Conservation (phyloP, 805 yeast species). For the Huiozyma sinensis region DNA sequence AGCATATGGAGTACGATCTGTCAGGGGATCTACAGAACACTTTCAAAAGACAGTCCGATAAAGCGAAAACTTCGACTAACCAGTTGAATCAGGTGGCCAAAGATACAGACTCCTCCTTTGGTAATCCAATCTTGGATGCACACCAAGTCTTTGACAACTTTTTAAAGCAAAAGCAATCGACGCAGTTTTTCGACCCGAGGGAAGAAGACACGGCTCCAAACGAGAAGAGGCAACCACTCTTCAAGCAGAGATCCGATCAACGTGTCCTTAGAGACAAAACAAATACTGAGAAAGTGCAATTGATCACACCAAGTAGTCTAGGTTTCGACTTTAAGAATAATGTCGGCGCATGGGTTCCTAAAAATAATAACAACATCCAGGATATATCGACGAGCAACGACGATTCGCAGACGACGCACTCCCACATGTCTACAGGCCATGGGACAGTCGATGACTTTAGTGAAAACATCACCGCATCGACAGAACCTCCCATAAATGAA, state of each 20-base stretch:
- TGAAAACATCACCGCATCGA: no score
- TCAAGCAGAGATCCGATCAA: background rate
- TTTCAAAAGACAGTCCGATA: slow-evolving; percentile 5
- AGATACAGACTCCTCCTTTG: background rate
- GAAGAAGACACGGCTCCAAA: background rate
- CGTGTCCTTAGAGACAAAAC: background rate
- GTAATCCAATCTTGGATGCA: slow-evolving; percentile 24
- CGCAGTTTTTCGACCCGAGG: background rate
- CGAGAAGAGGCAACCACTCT: background rate
- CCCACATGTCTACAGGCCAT: no score
- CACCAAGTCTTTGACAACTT: slow-evolving; percentile 21
- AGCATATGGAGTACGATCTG: slow-evolving; percentile 4
- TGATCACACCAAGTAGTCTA: slow-evolving; percentile 8
- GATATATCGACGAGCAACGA: slow-evolving; percentile 8
- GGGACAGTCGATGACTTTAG: no score
- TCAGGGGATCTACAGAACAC: slow-evolving; percentile 9
- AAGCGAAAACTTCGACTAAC: background rate
- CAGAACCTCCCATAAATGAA: no score
- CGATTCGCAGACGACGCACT: background rate
- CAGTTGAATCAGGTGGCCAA: background rate
- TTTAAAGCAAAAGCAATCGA: slow-evolving; percentile 10
- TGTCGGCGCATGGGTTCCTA: slow-evolving; percentile 7
- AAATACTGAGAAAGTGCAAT: slow-evolving; percentile 2
- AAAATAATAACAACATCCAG: slow-evolving; percentile 3
- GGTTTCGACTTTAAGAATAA: slow-evolving; percentile 7